Evolutionary conservation across 1,139 yeast species (phyloP).

Genomic region (Zhuliangozyma blackwelliae): DNA sequence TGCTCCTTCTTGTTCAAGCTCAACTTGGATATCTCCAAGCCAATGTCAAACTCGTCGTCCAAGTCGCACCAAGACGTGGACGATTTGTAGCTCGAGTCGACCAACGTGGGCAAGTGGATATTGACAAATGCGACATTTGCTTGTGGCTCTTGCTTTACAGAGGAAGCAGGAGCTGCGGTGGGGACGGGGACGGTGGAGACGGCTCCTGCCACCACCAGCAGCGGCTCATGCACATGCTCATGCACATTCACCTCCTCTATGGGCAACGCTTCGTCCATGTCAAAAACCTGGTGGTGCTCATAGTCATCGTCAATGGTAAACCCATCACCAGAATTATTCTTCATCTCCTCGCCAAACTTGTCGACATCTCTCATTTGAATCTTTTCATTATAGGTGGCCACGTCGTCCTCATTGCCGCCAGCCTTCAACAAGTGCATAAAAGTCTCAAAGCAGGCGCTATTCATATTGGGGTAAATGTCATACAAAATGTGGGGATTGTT

Average conservation of each 20-base stretch:
- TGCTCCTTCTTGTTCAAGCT: constrained; percentile 1
- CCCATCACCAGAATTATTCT: constrained; percentile 20
- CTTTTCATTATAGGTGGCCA: constrained; percentile 19
- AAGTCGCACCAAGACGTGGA: constrained; percentile 35
- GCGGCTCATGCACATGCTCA: neutral
- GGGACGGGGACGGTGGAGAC: too few species aligned
- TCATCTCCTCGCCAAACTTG: constrained; percentile 26
- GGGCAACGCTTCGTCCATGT: constrained; percentile 25
- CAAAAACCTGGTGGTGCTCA: constrained; percentile 18
- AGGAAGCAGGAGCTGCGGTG: too few species aligned
- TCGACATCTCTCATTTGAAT: constrained; percentile 26
- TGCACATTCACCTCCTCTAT: neutral
- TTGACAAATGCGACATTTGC: neutral
- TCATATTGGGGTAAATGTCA: constrained; percentile 42
- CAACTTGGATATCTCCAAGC: constrained; percentile 4
- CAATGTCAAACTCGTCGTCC: constrained; percentile 15
- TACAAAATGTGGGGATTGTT: constrained; percentile 33
- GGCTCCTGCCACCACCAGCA: neutral
- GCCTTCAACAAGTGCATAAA: constrained; percentile 31
- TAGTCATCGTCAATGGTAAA: constrained; percentile 32
- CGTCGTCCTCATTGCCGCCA: constrained; percentile 33
- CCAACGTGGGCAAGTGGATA: constrained; percentile 22
- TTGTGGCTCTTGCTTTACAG: too few species aligned
- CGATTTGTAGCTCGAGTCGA: constrained; percentile 26
- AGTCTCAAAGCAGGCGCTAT: constrained; percentile 29